These are phyloP conservation scores for Myxozyma sirexii DNA, from an alignment of 805 yeast species.

Conservation along the genomic window DNA sequence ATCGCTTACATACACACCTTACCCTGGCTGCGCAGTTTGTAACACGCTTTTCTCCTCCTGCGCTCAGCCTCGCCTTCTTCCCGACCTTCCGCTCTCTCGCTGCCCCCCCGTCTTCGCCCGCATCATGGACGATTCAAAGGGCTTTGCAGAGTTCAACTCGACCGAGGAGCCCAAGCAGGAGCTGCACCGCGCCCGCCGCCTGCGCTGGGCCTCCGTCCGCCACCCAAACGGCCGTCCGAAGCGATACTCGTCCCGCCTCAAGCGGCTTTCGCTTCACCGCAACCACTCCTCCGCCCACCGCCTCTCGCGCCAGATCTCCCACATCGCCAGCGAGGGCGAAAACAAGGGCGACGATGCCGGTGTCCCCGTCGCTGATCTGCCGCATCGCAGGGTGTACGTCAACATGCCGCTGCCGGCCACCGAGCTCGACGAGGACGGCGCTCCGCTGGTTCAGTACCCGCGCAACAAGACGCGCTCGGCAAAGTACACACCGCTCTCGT, in stretches of 20 bases:
- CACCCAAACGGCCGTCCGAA: slow-evolving; percentile 23
- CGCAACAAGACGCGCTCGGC: slow-evolving; percentile 94
- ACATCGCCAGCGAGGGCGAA: slow-evolving; percentile 15
- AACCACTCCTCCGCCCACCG: slow-evolving; percentile 2
- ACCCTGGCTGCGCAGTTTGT: slow-evolving; percentile 4
- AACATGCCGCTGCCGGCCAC: slow-evolving; percentile 54
- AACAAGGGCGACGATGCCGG: slow-evolving; percentile 29
- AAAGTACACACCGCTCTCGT: slow-evolving; percentile 87
- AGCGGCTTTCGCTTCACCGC: slow-evolving; percentile 27
- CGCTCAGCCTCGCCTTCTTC: not conserved
- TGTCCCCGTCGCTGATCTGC: slow-evolving; percentile 18
- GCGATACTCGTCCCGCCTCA: slow-evolving; percentile 26
- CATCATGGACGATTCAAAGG: slow-evolving; percentile 7
- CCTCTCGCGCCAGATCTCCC: slow-evolving; percentile 11
- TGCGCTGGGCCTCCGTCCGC: slow-evolving; percentile 34
- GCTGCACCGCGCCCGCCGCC: slow-evolving; percentile 23
- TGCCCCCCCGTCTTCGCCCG: not conserved
- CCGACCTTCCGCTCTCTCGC: not conserved
- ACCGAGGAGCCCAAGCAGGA: slow-evolving; percentile 3
- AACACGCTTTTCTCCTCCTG: not conserved
- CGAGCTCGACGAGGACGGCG: slow-evolving; percentile 54
- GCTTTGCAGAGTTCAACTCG: not conserved
- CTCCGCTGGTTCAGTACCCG: slow-evolving; percentile 64
- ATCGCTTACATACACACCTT: not conserved
- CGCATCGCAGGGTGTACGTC: slow-evolving; percentile 50